A percentile compares a stretch with the other conserved stretches of the same genome.
Evolutionary conservation across 805 yeast species (phyloP).

Genomic region (Saturnispora sekii): DNA sequence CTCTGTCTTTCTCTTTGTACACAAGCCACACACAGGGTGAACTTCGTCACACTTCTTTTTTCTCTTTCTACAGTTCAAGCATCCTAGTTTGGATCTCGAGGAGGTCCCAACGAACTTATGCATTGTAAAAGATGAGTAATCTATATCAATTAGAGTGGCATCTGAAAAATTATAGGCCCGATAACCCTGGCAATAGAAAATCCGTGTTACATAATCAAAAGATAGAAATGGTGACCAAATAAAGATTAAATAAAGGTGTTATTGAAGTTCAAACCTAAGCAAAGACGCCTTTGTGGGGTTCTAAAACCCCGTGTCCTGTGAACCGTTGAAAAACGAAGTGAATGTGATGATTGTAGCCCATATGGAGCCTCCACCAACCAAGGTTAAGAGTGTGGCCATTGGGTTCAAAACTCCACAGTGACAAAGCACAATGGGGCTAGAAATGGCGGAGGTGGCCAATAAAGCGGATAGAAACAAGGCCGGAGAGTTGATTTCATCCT

Average conservation of each 20-base stretch:
- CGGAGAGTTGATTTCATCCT: neutral
- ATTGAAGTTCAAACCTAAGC: too few relatives aligned
- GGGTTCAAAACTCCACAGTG: neutral
- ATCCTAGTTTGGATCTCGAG: slow-evolving; percentile 31
- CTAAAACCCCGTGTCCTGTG: too few relatives aligned
- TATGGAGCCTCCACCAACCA: neutral
- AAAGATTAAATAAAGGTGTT: too few relatives aligned
- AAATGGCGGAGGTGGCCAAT: neutral
- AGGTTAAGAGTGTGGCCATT: neutral
- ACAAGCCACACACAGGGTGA: slow-evolving; percentile 38
- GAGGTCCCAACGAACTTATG: slow-evolving; percentile 24
- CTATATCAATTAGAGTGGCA: too few relatives aligned
- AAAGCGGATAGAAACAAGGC: neutral
- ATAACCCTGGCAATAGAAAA: too few relatives aligned
- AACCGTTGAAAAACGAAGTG: neutral
- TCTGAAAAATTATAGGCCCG: too few relatives aligned
- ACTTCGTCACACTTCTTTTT: slow-evolving; percentile 43
- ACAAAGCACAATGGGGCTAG: neutral
- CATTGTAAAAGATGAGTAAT: neutral
- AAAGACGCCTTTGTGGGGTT: too few relatives aligned
- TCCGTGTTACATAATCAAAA: too few relatives aligned
- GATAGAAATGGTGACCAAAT: too few relatives aligned
- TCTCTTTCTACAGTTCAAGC: slow-evolving; percentile 32
- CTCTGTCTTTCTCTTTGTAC: slow-evolving; percentile 23
- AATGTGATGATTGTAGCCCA: neutral